Conservation (phyloP, 1,284 basidiomycete species). For the Albatrellus sp. region DNA sequence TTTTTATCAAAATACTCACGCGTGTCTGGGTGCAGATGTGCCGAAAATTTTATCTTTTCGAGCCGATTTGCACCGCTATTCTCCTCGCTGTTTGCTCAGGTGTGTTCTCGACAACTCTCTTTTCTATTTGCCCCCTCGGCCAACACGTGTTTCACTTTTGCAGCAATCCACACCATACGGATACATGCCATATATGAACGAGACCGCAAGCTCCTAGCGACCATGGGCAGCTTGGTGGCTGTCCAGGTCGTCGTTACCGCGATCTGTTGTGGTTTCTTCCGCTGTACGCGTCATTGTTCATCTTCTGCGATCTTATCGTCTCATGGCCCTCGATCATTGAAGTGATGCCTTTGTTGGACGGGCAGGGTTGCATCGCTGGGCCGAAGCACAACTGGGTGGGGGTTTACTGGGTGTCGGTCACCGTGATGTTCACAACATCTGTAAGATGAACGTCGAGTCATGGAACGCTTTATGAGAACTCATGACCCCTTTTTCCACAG, state of each 20-base stretch:
- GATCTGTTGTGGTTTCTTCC: slow-evolving; percentile 64
- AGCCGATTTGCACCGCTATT: slow-evolving; percentile 71
- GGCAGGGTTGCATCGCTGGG: slow-evolving; percentile 75
- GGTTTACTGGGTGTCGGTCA: slow-evolving; percentile 70
- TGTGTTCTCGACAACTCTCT: slow-evolving; percentile 15
- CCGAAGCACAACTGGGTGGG: slow-evolving; percentile 69
- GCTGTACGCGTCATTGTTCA: slow-evolving; percentile 26
- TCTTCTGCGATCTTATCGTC: slow-evolving; percentile 2
- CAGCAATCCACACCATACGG: slow-evolving; percentile 61
- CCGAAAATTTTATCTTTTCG: slow-evolving; percentile 64
- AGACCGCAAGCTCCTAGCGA: slow-evolving; percentile 35
- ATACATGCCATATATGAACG: slow-evolving; percentile 67
- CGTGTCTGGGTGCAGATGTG: slow-evolving; percentile 32
- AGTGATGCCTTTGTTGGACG: slow-evolving; percentile 56
- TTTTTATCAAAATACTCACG: slow-evolving; percentile 1
- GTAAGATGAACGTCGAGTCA: slow-evolving; percentile 20
- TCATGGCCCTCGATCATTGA: slow-evolving; percentile 1
- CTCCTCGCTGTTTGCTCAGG: slow-evolving; percentile 60
- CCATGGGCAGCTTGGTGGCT: slow-evolving; percentile 47
- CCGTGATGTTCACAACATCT: slow-evolving; percentile 55
- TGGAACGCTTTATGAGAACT: background rate
- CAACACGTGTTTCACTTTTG: slow-evolving; percentile 2
- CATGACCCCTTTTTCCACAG: slow-evolving; percentile 19
- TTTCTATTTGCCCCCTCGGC: slow-evolving; percentile 2
- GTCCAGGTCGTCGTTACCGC: slow-evolving; percentile 57